Base-by-base conservation (phyloP, 345 rosid species). In the Citrus trifoliata region DNA sequence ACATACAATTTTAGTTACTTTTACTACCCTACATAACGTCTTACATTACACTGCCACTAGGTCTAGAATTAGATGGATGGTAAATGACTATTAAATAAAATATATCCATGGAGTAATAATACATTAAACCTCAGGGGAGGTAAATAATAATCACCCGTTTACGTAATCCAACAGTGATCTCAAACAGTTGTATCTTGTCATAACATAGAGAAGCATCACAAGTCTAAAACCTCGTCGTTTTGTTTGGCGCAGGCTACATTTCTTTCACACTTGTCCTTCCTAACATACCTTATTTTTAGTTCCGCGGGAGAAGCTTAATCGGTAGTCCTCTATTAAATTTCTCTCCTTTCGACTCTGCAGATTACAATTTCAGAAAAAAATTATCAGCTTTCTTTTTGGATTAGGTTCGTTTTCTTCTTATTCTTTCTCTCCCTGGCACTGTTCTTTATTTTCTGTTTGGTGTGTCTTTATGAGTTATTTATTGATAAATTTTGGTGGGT, bases 261-360 rank as follows among this genome's bases (percentile, higher is more conserved):
- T 32, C 24, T 8, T 7, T 4, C 69, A 0, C 24, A 8, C 0
- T 65, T 18, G 46, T 7, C 40, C 60, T 14, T 12, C 2, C 1
- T 2, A 18, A 25, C 46, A 59, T 30, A 12, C 71, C 80, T 71
- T 38, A 56, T 38, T 76, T 79, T 70, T 78, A 84, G 82, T 76
- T 53, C 68, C 62, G 77, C 28, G 22, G 61, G 42, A 32, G 70
- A 72, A 67, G 67, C 68, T 21, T 19, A 38, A 75, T 28, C 38
- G 80, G 58, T 73, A 60, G 46, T 59, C 21, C 61, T 4, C 70
- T 35, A 66, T 53, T 28, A 46, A 33, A 70, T 60, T 55, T 12
- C 33, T 6, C 58, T 76, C 22, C 10, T 35, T 76, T 32, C 1
- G 30, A 53, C 10, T 12, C 64, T 38, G 35, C 61, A 63, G 21